phyloP scores from a whole-genome alignment of 345 rosid species.

The Atalantia buxifolia region DNA sequence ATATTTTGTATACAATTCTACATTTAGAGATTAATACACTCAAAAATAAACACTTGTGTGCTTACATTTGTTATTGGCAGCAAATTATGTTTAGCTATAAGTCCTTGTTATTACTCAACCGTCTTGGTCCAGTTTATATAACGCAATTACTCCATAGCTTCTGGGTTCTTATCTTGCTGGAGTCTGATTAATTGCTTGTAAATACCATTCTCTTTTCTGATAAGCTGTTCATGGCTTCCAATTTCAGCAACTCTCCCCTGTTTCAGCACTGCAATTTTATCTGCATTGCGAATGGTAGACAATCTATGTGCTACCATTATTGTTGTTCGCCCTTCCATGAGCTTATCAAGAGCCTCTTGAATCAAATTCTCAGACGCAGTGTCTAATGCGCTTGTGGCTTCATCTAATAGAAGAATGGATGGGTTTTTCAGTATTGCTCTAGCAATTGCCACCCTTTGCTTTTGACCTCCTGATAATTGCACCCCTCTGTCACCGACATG shows the following conservation, averaged over 20 bases:
- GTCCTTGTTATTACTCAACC: not conserved
- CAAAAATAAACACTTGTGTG: not conserved
- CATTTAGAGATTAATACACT: not conserved
- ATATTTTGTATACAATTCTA: not conserved
- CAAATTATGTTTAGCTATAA: not conserved
- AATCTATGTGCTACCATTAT: slow-evolving; percentile 77
- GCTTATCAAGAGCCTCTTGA: slow-evolving; percentile 71
- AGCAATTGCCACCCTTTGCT: slow-evolving; percentile 83
- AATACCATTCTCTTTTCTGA: slow-evolving; percentile 37
- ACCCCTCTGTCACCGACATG: slow-evolving; percentile 74
- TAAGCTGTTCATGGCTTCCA: slow-evolving; percentile 68
- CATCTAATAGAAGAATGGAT: slow-evolving; percentile 72
- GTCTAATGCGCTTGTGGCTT: slow-evolving; percentile 86
- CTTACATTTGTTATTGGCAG: not conserved
- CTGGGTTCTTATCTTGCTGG: slow-evolving; percentile 34
- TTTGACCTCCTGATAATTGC: slow-evolving; percentile 87
- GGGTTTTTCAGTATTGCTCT: slow-evolving; percentile 77
- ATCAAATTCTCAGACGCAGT: slow-evolving; percentile 64
- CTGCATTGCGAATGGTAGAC: slow-evolving; percentile 59
- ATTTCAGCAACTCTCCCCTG: slow-evolving; percentile 65
- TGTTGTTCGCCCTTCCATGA: slow-evolving; percentile 74
- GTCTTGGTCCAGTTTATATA: not conserved
- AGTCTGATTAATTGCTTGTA: slow-evolving; percentile 59
- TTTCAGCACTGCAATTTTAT: slow-evolving; percentile 57
- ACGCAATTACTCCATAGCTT: not conserved